Percentiles rank a stretch among this genome's conserved stretches.
phyloP scores from a whole-genome alignment of 805 yeast genomes.

The Schwanniomyces polymorphus region DNA sequence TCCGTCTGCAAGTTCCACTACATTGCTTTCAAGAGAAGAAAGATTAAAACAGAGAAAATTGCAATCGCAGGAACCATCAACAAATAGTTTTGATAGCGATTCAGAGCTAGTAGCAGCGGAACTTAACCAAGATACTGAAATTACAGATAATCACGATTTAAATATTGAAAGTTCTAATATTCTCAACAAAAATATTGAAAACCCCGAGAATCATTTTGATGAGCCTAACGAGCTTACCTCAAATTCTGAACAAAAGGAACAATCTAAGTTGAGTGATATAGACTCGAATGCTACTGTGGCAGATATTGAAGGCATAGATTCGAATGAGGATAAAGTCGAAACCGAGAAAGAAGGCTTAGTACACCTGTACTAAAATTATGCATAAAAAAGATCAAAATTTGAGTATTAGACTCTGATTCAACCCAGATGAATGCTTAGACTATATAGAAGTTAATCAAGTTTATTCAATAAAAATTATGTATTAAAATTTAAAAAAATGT shows the following conservation, averaged over 20 bases:
- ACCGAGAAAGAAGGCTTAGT: too few species aligned
- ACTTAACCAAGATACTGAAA: neutral
- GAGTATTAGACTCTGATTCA: too few species aligned
- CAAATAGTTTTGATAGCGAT: neutral
- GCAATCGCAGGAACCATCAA: neutral
- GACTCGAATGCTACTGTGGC: too few species aligned
- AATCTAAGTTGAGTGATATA: too few species aligned
- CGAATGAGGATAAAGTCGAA: too few species aligned
- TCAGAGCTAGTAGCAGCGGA: neutral
- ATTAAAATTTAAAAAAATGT: neutral
- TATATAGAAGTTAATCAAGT: neutral
- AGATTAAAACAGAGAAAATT: slow-evolving; percentile 30
- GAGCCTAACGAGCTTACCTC: too few species aligned
- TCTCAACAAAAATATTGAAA: neutral
- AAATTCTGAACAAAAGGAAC: too few species aligned
- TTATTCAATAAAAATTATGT: neutral
- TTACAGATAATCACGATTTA: neutral
- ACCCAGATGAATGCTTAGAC: neutral
- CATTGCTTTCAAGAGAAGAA: slow-evolving; percentile 31
- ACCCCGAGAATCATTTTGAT: neutral
- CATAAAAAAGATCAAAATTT: too few species aligned
- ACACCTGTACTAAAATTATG: too few species aligned
- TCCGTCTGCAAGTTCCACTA: slow-evolving; percentile 7
- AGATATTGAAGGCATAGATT: too few species aligned
- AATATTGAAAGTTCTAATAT: slow-evolving; percentile 1